Evolutionary conservation across 108 stramenopile species (phyloP), one percentile per base, ranked within the genome.

Genomic region (Fragilariopsis cylindrus): DNA sequence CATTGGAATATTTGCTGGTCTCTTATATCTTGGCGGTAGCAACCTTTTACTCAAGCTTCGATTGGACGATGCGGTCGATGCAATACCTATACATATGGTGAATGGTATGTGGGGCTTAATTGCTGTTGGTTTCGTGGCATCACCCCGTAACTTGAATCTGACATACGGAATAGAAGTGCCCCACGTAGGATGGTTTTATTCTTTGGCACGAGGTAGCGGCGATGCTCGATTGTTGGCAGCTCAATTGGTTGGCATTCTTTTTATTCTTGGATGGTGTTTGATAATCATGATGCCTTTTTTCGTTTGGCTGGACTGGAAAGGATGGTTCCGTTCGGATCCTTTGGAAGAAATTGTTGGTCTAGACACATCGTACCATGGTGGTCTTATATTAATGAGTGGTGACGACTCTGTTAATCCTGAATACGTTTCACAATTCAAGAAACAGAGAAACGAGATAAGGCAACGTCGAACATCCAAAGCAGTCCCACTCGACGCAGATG

Each of bases 61-160:
- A 55, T 82, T 98, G 69, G 96, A 98, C 75, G 96, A 98, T 76
- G 91, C 96, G 40, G 95, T 98, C 15, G 93, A 96, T 71, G 96
- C 81, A 11, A 88, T 96, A 44, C 94, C 96, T n/a, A 97, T 97
- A 11, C 97, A 98, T 76, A 82, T 95, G 71, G 81, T 89, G 40
- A 84, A 83, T 69, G 98, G 96, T 1, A 75, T 89, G 8, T 97
- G 96, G 96, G 97, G 97, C 21, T 43, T 84, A 65, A 71, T 98
- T 44, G 89, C 92, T 6, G 82, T 91, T 19, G 95, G 91, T 5
- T 65, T 98, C 19, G 94, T 98, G 48, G 91, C 94, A 13, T 87
- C 81, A 3, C 84, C 86, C 21, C 7, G 49, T n/a, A 69, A 76
- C 15, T 65, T 81, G 45, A 60, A 65, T 7, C 53, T 64, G 40